Conservation (phyloP, 2,329 filamentous ascomycete species). For the Aureobasidium mangrovei region DNA sequence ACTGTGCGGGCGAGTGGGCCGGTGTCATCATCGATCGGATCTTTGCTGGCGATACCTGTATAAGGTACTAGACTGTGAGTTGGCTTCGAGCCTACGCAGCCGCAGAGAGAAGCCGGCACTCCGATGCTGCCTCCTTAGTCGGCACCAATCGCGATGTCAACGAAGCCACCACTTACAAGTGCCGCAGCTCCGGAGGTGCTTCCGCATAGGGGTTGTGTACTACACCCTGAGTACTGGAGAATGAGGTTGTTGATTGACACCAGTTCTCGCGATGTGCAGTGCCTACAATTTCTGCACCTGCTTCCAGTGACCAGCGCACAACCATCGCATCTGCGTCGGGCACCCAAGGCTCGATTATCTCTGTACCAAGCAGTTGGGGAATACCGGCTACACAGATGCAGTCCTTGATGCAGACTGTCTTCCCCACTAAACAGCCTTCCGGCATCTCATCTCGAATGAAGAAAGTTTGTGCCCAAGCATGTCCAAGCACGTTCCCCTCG, state of each 20-base stretch:
- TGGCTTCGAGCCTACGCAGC: slow-evolving; percentile 30
- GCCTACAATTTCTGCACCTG: slow-evolving; percentile 36
- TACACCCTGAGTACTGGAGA: slow-evolving; percentile 35
- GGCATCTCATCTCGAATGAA: slow-evolving; percentile 31
- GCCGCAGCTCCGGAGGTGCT: slow-evolving; percentile 26
- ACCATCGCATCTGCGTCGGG: slow-evolving; percentile 41
- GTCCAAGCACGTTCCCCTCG: slow-evolving; percentile 37
- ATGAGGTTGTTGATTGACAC: slow-evolving; percentile 34
- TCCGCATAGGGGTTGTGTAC: slow-evolving; percentile 34
- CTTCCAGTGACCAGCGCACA: slow-evolving; percentile 34
- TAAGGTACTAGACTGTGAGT: slow-evolving; percentile 37
- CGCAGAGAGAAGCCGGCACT: slow-evolving; percentile 19
- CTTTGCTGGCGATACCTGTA: slow-evolving; percentile 33
- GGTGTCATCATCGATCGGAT: slow-evolving; percentile 37
- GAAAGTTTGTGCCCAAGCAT: slow-evolving; percentile 46
- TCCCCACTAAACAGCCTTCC: slow-evolving; percentile 31
- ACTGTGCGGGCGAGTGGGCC: slow-evolving; percentile 36
- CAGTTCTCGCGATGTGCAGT: slow-evolving; percentile 42
- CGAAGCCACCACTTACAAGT: slow-evolving; percentile 24
- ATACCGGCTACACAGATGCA: slow-evolving; percentile 47
- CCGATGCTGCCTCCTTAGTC: slow-evolving; percentile 22
- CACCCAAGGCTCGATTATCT: slow-evolving; percentile 38
- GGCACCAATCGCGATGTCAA: slow-evolving; percentile 29
- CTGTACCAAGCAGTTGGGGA: slow-evolving; percentile 45
- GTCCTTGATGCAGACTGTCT: slow-evolving; percentile 46